A percentile compares a stretch with the other conserved stretches of the same genome.
These are phyloP conservation scores for Saitozyma sp. DNA, from an alignment of 768 basidiomycete genomes.

Conservation along the genomic window DNA sequence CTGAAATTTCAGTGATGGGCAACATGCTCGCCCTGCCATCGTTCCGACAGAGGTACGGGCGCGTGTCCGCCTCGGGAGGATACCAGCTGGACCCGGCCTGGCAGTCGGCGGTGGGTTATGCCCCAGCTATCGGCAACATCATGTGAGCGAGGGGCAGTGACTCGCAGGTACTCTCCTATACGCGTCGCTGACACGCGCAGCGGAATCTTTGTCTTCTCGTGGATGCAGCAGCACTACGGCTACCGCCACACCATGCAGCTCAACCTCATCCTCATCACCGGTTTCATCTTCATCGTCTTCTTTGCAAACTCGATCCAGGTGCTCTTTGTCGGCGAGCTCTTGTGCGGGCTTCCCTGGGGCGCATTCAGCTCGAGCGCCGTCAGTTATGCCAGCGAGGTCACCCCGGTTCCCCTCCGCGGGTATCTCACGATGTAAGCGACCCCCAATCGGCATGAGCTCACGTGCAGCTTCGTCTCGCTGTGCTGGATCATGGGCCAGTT, in stretches of 20 bases:
- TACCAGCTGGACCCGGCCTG: slow-evolving; percentile 18
- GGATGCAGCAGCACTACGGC: slow-evolving; percentile 18
- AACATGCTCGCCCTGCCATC: slow-evolving; percentile 2
- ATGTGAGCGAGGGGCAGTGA: no score
- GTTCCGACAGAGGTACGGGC: slow-evolving; percentile 13
- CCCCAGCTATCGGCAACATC: slow-evolving; percentile 14
- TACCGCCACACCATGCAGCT: slow-evolving; percentile 22
- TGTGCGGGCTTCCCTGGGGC: background rate
- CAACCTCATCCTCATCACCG: slow-evolving; percentile 18
- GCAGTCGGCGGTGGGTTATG: slow-evolving; percentile 13
- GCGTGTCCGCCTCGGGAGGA: background rate
- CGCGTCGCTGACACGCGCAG: background rate
- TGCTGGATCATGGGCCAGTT: slow-evolving; percentile 47
- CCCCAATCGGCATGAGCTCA: no score
- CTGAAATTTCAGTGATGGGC: background rate
- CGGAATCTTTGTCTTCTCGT: slow-evolving; percentile 8
- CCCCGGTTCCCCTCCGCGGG: slow-evolving; percentile 31
- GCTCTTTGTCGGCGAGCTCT: slow-evolving; percentile 10
- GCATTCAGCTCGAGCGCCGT: slow-evolving; percentile 1
- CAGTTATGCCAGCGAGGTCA: slow-evolving; percentile 38
- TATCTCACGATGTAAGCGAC: slow-evolving; percentile 25
- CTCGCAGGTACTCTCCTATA: no score
- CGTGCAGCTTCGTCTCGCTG: slow-evolving; percentile 23
- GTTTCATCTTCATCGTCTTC: slow-evolving; percentile 29
- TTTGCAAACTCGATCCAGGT: slow-evolving; percentile 15